Conservation (phyloP, 768 basidiomycete genomes). For the Lyophyllum shimeji region DNA sequence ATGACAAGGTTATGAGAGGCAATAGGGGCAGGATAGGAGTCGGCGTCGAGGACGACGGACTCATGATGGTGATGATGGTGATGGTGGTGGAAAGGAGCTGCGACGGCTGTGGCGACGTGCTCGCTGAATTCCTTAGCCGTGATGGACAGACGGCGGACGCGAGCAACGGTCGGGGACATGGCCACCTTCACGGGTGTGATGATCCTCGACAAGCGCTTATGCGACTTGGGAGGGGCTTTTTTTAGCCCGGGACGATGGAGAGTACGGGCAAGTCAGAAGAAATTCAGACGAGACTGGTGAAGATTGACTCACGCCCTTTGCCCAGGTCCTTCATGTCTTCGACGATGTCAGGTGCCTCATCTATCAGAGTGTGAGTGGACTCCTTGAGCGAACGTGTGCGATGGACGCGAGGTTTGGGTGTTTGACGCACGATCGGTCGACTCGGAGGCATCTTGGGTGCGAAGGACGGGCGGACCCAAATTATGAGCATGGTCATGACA, state of each 20-base stretch:
- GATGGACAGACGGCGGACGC: constrained; percentile 9
- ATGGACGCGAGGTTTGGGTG: not conserved
- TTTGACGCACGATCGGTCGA: not conserved
- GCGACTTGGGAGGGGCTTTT: not conserved
- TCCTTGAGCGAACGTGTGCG: not conserved
- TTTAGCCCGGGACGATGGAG: not conserved
- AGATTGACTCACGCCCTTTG: constrained; percentile 2
- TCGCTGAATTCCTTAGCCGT: not conserved
- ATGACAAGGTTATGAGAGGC: not conserved
- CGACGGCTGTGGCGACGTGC: not conserved
- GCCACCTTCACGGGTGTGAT: constrained; percentile 3
- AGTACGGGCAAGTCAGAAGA: not conserved
- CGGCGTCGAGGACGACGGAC: not conserved
- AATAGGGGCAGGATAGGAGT: constrained; percentile 1
- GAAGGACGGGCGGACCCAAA: not conserved
- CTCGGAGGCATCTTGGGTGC: not conserved
- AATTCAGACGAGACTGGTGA: not conserved
- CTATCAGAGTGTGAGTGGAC: not conserved
- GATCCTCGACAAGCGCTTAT: constrained; percentile 6
- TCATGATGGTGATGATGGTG: constrained; percentile 4
- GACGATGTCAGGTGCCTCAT: not conserved
- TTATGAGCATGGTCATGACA: not conserved
- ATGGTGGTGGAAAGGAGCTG: not conserved
- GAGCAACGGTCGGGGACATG: not conserved
- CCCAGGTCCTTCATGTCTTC: not conserved